A percentile compares a stretch with the other conserved stretches of the same genome.
Evolutionary conservation across 495 filamentous ascomycete genomes (phyloP).

Genomic region (Cryomyces minteri): DNA sequence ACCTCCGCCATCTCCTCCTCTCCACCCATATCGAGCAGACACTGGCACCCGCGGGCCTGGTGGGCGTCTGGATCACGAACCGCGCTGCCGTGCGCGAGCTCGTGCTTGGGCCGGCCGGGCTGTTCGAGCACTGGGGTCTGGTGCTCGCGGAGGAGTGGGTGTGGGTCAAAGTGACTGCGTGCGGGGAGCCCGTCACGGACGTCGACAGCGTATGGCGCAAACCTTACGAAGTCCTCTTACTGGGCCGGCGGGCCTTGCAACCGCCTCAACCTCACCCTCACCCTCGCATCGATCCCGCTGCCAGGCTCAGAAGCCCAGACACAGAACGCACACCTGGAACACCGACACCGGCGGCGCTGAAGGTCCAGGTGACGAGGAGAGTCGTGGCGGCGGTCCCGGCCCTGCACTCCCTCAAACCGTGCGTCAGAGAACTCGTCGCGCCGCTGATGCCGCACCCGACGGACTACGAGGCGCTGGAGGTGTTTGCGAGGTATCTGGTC

Average conservation of each 20-base stretch:
- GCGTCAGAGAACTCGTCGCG: conserved; percentile 38
- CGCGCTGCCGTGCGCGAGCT: conserved; percentile 36
- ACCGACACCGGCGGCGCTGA: conserved; percentile 1
- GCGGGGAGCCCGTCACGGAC: conserved; percentile 50
- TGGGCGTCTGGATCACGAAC: conserved; percentile 87
- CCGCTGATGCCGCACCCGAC: conserved; percentile 22
- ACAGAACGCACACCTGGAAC: neutral
- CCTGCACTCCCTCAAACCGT: conserved; percentile 81
- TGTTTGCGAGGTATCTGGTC: conserved; percentile 77
- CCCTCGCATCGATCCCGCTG: neutral
- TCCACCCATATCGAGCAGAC: conserved; percentile 36
- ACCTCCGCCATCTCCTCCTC: conserved; percentile 26
- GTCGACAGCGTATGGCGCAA: conserved; percentile 58
- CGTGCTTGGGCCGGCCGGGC: conserved; percentile 33
- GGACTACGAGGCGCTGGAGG: conserved; percentile 51
- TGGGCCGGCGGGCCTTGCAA: conserved; percentile 28
- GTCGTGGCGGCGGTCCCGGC: conserved; percentile 72
- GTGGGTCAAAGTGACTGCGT: conserved; percentile 68
- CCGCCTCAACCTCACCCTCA: neutral
- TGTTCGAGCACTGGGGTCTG: conserved; percentile 48
- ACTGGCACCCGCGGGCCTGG: conserved; percentile 31
- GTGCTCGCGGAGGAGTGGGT: conserved; percentile 64
- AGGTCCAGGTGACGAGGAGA: conserved; percentile 22
- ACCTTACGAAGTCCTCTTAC: conserved; percentile 69
- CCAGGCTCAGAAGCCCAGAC: conserved; percentile 1